Evolutionary conservation across 202 grass and related monocot genomes (phyloP), one percentile per base, ranked within the genome.

Genomic region (Musa balbisiana): DNA sequence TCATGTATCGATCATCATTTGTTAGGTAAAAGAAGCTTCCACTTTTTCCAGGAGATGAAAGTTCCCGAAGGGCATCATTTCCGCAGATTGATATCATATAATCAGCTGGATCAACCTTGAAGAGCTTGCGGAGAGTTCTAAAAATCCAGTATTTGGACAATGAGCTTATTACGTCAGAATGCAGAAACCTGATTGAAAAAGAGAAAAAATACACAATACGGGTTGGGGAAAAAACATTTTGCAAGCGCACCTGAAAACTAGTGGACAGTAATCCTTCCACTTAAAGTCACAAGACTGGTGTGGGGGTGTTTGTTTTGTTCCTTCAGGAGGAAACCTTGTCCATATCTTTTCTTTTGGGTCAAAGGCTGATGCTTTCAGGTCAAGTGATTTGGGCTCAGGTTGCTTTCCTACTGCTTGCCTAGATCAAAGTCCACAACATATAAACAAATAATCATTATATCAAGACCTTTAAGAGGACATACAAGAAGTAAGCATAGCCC

Each of bases 21-120:
- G 93, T 92, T 22, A 97, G 82, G 86, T 97, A 97, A 77, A 97
- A 92, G 86, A 97, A 96, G 63, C 90, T 91, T 80, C 90, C 93
- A 72, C 93, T 97, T 83, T 97, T 97, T 2, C 93, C 88, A 0
- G 90, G 88, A 1, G 88, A 97, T 14, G 93, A 97, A 55, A 96
- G 79, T 52, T 96, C 92, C 64, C 85, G 53, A 16, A 96, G 92
- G 0, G 93, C 90, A 23, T 92, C 93, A 8, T 87, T 85, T 2
- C 90, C 90, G 2, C 90, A 92, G 22, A 97, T 85, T 62, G 93
- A 97, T 21, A 89, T 75, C 90, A 97, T 92, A 64, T 92, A 91
- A 64, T 97, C 93, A 15, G 68, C 93, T 20, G 93, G 90, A 74
- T 92, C 84, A 17, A 97, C 93, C 51, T 92, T 84, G 71, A 97